A percentile compares a stretch with the other conserved stretches of the same genome.
These are phyloP conservation scores for Penicillium fimorum DNA, from an alignment of 495 filamentous ascomycete species.

Conservation along the genomic window DNA sequence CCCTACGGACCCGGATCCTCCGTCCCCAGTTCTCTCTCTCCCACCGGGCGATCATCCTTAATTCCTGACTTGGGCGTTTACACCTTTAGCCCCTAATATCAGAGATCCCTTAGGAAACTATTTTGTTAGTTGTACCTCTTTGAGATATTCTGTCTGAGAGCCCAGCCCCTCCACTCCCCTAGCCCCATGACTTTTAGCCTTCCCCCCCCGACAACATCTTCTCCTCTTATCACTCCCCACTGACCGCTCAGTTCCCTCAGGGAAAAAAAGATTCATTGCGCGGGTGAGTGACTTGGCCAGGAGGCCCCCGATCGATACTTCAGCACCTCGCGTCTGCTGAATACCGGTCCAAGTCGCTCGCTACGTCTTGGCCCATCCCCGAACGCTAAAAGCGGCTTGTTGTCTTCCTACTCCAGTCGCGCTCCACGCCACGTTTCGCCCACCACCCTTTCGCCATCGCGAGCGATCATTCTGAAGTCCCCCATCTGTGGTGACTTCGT, in stretches of 20 bases:
- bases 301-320: slow-evolving; percentile 34
- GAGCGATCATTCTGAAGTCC: slow-evolving; percentile 20
- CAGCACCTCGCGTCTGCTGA: slow-evolving; percentile 29
- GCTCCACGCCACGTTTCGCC: slow-evolving; percentile 29
- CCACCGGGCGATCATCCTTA: slow-evolving; percentile 35
- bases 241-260: slow-evolving; percentile 14
- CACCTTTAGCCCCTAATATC: slow-evolving; percentile 21
- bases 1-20: slow-evolving; percentile 32
- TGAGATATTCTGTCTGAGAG: slow-evolving; percentile 10
- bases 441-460: slow-evolving; percentile 19
- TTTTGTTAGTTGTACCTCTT: slow-evolving; percentile 17
- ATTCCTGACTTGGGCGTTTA: slow-evolving; percentile 31
- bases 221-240: slow-evolving; percentile 20
- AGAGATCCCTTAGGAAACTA: not conserved
- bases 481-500: slow-evolving; percentile 38
- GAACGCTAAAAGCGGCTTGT: slow-evolving; percentile 44
- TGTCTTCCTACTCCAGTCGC: slow-evolving; percentile 36
- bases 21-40: slow-evolving; percentile 35
- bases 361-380: slow-evolving; percentile 41
- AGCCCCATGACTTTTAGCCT: slow-evolving; percentile 17
- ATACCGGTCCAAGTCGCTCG: slow-evolving; percentile 26
- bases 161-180: slow-evolving; percentile 42
- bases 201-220: slow-evolving; percentile 17
- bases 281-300: slow-evolving; percentile 30
- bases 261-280: slow-evolving; percentile 26